A percentile compares a stretch with the other conserved stretches of the same genome.
Evolutionary conservation across 2,329 filamentous ascomycete species (phyloP).

Genomic region (Xylariales sp.): DNA sequence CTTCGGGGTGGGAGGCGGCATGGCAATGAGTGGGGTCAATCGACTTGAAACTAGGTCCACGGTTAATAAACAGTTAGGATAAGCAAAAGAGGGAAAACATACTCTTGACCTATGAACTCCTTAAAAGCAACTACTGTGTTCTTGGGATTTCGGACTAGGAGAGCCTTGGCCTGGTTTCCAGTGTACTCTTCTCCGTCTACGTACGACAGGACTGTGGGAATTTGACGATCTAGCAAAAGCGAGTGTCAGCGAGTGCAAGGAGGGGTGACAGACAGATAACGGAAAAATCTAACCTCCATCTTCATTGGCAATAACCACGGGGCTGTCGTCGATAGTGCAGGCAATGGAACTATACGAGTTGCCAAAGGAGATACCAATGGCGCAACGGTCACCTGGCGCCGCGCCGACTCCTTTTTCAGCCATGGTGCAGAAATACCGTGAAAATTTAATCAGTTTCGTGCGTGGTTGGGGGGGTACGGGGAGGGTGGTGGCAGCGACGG

Average conservation of each 20-base stretch:
- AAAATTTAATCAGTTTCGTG: neutral
- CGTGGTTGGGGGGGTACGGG: constrained; percentile 11
- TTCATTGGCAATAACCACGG: constrained; percentile 98
- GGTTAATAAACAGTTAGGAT: constrained; percentile 28
- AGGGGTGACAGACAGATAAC: neutral
- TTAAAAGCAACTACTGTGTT: constrained; percentile 97
- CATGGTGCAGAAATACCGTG: constrained; percentile 26
- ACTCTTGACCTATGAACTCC: constrained; percentile 96
- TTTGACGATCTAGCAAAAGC: constrained; percentile 81
- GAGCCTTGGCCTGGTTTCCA: constrained; percentile 92
- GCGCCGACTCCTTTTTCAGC: constrained; percentile 56
- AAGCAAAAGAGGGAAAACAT: constrained; percentile 51
- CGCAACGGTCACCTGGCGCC: constrained; percentile 70
- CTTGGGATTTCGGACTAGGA: constrained; percentile 89
- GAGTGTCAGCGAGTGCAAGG: constrained; percentile 34
- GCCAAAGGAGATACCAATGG: constrained; percentile 97
- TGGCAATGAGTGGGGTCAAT: constrained; percentile 97
- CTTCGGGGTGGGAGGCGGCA: constrained; percentile 88
- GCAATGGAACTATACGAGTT: constrained; percentile 99
- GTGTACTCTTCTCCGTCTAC: constrained; percentile 97
- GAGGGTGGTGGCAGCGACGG: constrained; percentile 22
- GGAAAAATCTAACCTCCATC: constrained; percentile 79
- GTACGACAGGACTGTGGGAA: constrained; percentile 93
- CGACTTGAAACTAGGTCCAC: constrained; percentile 78
- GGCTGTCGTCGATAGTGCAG: constrained; percentile 91